These are phyloP conservation scores for Mortierella sp. DNA, from an alignment of 371 early-diverging fungal genomes.

Conservation along the genomic window DNA sequence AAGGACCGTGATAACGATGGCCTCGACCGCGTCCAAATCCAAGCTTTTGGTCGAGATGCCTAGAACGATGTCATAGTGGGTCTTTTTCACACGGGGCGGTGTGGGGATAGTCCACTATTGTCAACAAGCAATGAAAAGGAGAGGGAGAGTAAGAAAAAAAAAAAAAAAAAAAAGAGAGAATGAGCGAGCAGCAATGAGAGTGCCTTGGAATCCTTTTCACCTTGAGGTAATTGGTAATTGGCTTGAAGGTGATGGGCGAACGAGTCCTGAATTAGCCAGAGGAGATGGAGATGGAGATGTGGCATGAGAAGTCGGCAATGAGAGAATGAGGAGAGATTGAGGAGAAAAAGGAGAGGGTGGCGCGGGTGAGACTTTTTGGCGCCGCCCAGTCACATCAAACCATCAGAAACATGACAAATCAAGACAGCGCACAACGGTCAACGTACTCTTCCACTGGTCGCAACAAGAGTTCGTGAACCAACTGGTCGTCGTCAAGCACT, in stretches of 20 bases:
- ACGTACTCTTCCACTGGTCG: constrained; percentile 1
- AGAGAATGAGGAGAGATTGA: background rate
- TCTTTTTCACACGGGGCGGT: background rate
- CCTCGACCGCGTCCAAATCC: constrained; percentile 1
- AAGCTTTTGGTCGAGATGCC: background rate
- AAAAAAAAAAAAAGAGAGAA: no score
- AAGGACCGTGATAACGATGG: background rate
- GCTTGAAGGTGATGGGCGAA: background rate
- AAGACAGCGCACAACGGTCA: background rate
- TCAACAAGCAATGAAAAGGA: background rate
- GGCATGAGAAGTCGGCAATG: no score
- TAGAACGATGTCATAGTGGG: constrained; percentile 3
- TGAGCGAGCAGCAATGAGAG: no score
- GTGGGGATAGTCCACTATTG: constrained; percentile 6
- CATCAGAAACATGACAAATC: background rate
- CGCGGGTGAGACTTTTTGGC: background rate
- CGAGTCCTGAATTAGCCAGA: background rate
- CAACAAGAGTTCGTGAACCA: background rate
- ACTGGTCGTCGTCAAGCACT: background rate
- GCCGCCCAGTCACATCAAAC: background rate
- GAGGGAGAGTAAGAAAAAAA: background rate
- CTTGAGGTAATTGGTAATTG: constrained; percentile 5
- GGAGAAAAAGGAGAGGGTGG: background rate
- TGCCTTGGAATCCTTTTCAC: background rate
- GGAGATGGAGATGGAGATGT: background rate